A percentile compares a stretch with the other conserved stretches of the same genome.
These are phyloP conservation scores for Xylariaceae sp. DNA, from an alignment of 2,329 filamentous ascomycete species.

Conservation along the genomic window DNA sequence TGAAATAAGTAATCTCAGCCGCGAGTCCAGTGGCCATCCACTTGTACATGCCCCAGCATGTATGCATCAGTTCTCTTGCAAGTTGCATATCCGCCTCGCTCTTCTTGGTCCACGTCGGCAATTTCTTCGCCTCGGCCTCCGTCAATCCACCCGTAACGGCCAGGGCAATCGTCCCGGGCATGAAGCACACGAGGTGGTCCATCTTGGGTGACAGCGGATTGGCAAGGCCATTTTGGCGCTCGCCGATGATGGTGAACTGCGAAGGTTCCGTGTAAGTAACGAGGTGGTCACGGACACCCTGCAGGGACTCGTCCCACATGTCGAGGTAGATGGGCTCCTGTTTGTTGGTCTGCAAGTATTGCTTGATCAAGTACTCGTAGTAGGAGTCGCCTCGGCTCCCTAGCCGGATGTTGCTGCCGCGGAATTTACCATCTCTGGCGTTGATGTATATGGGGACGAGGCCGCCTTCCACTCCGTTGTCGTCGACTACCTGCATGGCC, in stretches of 20 bases:
- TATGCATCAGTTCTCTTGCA: conserved; percentile 86
- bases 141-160: conserved; percentile 73
- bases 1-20: conserved; percentile 88
- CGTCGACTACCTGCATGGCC: conserved; percentile 85
- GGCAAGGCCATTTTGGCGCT: conserved; percentile 68
- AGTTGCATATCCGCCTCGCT: conserved; percentile 84
- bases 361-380: conserved; percentile 98
- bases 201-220: conserved; percentile 73
- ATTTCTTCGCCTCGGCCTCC: conserved; percentile 66
- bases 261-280: conserved; percentile 78
- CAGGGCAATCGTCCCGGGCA: conserved; percentile 91
- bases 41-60: conserved; percentile 97
- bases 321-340: conserved; percentile 80
- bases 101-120: conserved; percentile 63
- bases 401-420: conserved; percentile 77
- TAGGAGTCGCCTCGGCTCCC: conserved; percentile 95
- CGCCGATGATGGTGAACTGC: conserved; percentile 81
- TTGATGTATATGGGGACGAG: conserved; percentile 89
- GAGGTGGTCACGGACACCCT: conserved; percentile 83
- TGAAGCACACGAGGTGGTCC: conserved; percentile 97
- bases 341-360: conserved; percentile 88
- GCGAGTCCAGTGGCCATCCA: conserved; percentile 85
- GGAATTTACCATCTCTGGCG: conserved; percentile 69
- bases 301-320: conserved; percentile 85
- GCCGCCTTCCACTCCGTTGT: conserved; percentile 70